A percentile compares a stretch with the other conserved stretches of the same genome.
Evolutionary conservation across 2,329 filamentous ascomycete genomes (phyloP).

Genomic region (Trichothecium sympodiale): DNA sequence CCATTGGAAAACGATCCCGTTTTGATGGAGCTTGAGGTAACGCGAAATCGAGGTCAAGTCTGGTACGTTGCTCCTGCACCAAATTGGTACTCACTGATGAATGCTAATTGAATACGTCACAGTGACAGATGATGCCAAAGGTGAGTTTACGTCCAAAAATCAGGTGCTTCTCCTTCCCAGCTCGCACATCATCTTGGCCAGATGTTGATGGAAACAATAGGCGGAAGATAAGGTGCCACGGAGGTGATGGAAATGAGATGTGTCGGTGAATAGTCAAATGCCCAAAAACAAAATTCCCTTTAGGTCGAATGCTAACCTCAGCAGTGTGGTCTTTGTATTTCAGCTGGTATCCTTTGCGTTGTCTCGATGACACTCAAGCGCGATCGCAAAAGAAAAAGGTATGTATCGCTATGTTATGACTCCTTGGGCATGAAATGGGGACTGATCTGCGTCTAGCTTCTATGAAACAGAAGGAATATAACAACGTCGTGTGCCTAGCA

Average conservation of each 20-base stretch:
- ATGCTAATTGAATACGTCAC: too few species aligned
- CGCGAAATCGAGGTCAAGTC: too few species aligned
- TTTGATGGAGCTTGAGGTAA: too few species aligned
- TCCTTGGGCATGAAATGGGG: not conserved
- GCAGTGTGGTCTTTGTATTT: not conserved
- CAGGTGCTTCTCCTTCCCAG: too few species aligned
- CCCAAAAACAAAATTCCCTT: not conserved
- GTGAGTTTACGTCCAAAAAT: too few species aligned
- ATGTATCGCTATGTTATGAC: not conserved
- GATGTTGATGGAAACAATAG: not conserved
- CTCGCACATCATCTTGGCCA: too few species aligned
- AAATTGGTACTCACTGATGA: too few species aligned
- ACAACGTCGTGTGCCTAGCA: not conserved
- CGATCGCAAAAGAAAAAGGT: slow-evolving; percentile 2
- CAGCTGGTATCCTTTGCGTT: not conserved
- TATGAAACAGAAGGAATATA: slow-evolving; percentile 1
- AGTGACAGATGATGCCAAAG: too few species aligned
- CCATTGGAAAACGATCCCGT: too few species aligned
- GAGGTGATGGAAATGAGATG: not conserved
- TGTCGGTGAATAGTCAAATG: too few species aligned
- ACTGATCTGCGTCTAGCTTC: not conserved
- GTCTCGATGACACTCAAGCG: not conserved
- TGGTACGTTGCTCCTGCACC: too few species aligned
- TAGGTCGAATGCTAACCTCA: too few species aligned
- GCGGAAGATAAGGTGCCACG: slow-evolving; percentile 1